Base-by-base conservation (phyloP, 2,329 filamentous ascomycete genomes). In the Scorias spongiosa region DNA sequence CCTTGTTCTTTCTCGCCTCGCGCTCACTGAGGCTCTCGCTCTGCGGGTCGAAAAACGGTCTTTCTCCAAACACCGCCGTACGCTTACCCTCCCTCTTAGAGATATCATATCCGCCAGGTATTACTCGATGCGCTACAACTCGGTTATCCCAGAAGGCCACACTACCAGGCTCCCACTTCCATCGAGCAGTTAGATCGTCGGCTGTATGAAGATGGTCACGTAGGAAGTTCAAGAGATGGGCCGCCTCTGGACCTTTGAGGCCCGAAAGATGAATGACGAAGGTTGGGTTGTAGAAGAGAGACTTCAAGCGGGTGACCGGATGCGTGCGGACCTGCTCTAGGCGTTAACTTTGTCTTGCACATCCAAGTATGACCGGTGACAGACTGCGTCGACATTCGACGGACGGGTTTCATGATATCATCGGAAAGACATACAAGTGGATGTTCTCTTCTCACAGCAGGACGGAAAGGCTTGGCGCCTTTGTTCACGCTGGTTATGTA, bases 81-180 rank as follows among this genome's bases (percentile, higher is more conserved):
- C 52, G 43, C 36, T 51, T 53, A 10, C 52, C 52, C 42, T 53
- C 49, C n/a, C 52, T 41, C n/a, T 38, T 30, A 2, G 44, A 39
- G 6, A 47, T 42, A 41, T 54, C 47, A 42, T 54, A 54, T 1
- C 52, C 51, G 15, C 50, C 51, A 14, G 52, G 51, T 15, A 52
- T 41, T 11, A 49, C 52, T 10, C 47, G 42, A 42, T 54, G 51
- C 8, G 42, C 49, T 20, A 54, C 46, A 15, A 43, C 44, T n/a
- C 51, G 46, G 38, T 54, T 54, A 42, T 54, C 51, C 51, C 50
- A 54, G 39, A 52, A 48, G 1, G 50, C 51, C 9, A 52, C 48
- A 28, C 41, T 40, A 30, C 50, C 50, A 14, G 41, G 30, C 37
- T 32, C 37, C 41, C 41, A 43, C 32, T 36, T 43, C 41, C 41